phyloP scores from a whole-genome alignment of 352 stramenopile genomes.

The Phytophthora meadii region DNA sequence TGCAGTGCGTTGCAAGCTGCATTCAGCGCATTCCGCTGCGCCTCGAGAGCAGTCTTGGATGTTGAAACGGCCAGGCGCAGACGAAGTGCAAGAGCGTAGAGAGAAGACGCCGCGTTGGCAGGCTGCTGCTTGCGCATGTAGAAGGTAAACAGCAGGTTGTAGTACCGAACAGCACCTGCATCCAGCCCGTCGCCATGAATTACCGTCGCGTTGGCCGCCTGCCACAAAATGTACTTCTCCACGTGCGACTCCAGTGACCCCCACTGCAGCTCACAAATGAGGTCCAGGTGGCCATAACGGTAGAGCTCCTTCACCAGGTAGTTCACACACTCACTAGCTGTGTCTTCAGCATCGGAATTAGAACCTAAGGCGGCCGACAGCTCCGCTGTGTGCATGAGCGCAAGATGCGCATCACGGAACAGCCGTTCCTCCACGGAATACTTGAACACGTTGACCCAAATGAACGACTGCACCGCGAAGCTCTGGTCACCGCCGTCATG shows the following conservation, averaged over 20 bases:
- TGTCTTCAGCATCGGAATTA: slow-evolving; percentile 31
- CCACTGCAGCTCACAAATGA: slow-evolving; percentile 83
- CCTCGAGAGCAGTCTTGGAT: slow-evolving; percentile 47
- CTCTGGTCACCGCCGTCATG: slow-evolving; percentile 41
- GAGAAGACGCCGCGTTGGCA: slow-evolving; percentile 62
- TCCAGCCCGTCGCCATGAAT: slow-evolving; percentile 45
- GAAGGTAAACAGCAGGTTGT: slow-evolving; percentile 78
- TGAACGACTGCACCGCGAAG: slow-evolving; percentile 67
- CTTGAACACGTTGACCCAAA: slow-evolving; percentile 89
- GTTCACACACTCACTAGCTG: slow-evolving; percentile 69
- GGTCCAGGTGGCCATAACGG: slow-evolving; percentile 67
- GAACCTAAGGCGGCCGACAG: slow-evolving; percentile 34
- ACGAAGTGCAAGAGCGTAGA: slow-evolving; percentile 64
- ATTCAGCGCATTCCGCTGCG: slow-evolving; percentile 72
- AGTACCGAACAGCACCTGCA: slow-evolving; percentile 54
- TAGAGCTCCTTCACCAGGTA: slow-evolving; percentile 80
- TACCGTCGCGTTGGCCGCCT: slow-evolving; percentile 74
- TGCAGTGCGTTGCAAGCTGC: slow-evolving; percentile 55
- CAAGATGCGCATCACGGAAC: slow-evolving; percentile 74
- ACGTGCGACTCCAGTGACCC: slow-evolving; percentile 61
- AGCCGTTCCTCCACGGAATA: slow-evolving; percentile 68
- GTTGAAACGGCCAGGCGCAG: slow-evolving; percentile 51
- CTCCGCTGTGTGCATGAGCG: slow-evolving; percentile 74
- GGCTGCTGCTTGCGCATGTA: slow-evolving; percentile 71
- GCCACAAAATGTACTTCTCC: slow-evolving; percentile 77